Evolutionary conservation across 2,329 filamentous ascomycete species (phyloP), one percentile per base, ranked within the genome.

Genomic region (Tolypocladium guangdongense): DNA sequence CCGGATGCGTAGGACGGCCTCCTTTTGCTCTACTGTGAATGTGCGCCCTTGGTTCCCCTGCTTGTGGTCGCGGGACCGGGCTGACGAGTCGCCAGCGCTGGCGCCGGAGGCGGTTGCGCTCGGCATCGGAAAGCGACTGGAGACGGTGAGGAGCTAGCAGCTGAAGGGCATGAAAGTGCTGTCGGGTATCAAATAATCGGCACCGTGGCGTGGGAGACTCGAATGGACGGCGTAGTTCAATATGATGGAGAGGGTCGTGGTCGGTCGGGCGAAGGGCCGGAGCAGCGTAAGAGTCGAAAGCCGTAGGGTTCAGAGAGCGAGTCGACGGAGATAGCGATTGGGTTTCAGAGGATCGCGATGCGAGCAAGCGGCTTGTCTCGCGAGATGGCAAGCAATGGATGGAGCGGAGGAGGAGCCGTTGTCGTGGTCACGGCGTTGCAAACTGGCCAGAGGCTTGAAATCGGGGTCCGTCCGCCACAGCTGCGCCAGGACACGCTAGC

Each of bases 21-120:
- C 85, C 69, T 95, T 93, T 67, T 99, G 93, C 62, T 96, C 91
- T 33, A 82, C 76, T 1, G 93, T 99, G 72, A 84, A 96, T 66
- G 87, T 80, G 62, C 88, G 84, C 55, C 82, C 82, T 60, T 86
- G 81, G 69, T 86, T 87, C 59, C 87, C 87, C 67, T 90, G 87
- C 67, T 88, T 85, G 71, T 90, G 87, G 54, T 84, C 78, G 62
- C 83, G 82, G 61, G 69, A 70, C 54, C 76, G 77, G 58, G 75
- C 71, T 49, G 69, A 54, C 22, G 53, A 54, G 55, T 66, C 69
- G 60, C 70, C 69, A 63, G 77, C 68, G 63, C 79, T 77, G 63
- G 76, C 73, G 66, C 79, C 79, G 54, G 79, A 80, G 59, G 78
- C 68, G 56, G 72, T 74, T 66, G 78, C 78, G 70, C 73, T 74